These are phyloP conservation scores for Penstemon newberryi DNA, from an alignment of 257 asterid genomes.

Conservation along the genomic window DNA sequence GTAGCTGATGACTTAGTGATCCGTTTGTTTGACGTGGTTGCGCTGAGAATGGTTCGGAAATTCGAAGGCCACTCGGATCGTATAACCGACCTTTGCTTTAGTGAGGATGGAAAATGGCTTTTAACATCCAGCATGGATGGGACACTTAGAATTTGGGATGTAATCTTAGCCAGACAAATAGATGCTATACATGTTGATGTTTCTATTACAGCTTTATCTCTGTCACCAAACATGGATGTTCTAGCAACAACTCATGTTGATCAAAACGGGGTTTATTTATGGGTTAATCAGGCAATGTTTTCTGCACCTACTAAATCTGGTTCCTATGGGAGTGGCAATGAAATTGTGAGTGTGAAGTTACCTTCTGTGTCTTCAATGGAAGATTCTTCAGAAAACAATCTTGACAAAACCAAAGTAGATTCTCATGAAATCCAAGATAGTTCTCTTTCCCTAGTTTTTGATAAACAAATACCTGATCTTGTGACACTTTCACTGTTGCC, in stretches of 20 bases:
- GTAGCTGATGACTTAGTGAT: slow-evolving; percentile 81
- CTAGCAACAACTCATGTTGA: slow-evolving; percentile 85
- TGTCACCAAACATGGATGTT: slow-evolving; percentile 90
- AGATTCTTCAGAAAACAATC: slow-evolving; percentile 37
- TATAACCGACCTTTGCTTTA: slow-evolving; percentile 80
- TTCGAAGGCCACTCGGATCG: slow-evolving; percentile 91
- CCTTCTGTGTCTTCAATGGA: slow-evolving; percentile 62
- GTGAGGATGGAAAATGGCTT: slow-evolving; percentile 97
- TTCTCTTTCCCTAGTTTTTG: slow-evolving; percentile 33
- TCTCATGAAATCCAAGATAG: slow-evolving; percentile 37
- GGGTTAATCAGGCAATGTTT: slow-evolving; percentile 93
- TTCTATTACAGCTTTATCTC: slow-evolving; percentile 69
- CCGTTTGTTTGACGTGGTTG: slow-evolving; percentile 78
- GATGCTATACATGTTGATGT: slow-evolving; percentile 84
- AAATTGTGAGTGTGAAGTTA: slow-evolving; percentile 51
- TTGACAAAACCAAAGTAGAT: slow-evolving; percentile 34
- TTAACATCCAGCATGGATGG: slow-evolving; percentile 94
- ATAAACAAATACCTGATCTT: slow-evolving; percentile 70
- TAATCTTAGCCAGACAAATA: slow-evolving; percentile 74
- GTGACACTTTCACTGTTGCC: slow-evolving; percentile 87
- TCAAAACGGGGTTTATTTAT: slow-evolving; percentile 81
- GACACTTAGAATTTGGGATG: slow-evolving; percentile 87
- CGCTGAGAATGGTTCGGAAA: slow-evolving; percentile 76
- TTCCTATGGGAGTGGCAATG: slow-evolving; percentile 72
- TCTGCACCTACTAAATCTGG: slow-evolving; percentile 56